Percentiles rank a stretch among this genome's conserved stretches.
These are phyloP conservation scores for Bipolaris oryzae DNA, from an alignment of 2,329 filamentous ascomycete genomes.

Conservation along the genomic window DNA sequence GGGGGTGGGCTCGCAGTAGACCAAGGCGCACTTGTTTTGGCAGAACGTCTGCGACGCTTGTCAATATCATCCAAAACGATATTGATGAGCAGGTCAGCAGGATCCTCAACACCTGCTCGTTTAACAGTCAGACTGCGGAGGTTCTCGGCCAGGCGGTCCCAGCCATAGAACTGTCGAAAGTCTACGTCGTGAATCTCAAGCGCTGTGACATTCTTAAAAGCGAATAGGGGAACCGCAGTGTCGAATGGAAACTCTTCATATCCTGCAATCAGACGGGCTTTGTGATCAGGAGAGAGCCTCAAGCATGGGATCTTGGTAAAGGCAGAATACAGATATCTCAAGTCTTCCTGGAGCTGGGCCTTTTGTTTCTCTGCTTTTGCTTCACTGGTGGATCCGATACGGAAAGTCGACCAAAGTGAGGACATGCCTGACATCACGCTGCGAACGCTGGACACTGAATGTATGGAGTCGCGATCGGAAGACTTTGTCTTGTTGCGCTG, in stretches of 20 bases:
- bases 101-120: conserved; percentile 85
- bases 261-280: conserved; percentile 84
- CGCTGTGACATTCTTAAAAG: conserved; percentile 95
- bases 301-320: conserved; percentile 98
- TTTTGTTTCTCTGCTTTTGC: conserved; percentile 90
- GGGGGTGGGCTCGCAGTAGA: conserved; percentile 65
- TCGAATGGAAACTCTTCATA: conserved; percentile 99
- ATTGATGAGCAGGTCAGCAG: conserved; percentile 84
- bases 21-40: conserved; percentile 80
- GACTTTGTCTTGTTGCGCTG: conserved; percentile 79
- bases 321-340: conserved; percentile 96
- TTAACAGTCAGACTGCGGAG: conserved; percentile 87
- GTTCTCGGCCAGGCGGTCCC: conserved; percentile 92
- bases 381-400: conserved; percentile 78
- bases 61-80: conserved; percentile 98
- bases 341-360: conserved; percentile 78
- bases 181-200: conserved; percentile 95
- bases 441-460: conserved; percentile 93
- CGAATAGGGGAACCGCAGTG: conserved; percentile 92
- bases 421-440: conserved; percentile 99
- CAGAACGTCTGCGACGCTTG: conserved; percentile 83
- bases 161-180: conserved; percentile 95
- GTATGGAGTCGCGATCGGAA: conserved; percentile 87
- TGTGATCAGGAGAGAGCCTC: conserved; percentile 88
- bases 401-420: conserved; percentile 86